phyloP scores from a whole-genome alignment of 1,284 basidiomycete species.

The Trametes pubescens region DNA sequence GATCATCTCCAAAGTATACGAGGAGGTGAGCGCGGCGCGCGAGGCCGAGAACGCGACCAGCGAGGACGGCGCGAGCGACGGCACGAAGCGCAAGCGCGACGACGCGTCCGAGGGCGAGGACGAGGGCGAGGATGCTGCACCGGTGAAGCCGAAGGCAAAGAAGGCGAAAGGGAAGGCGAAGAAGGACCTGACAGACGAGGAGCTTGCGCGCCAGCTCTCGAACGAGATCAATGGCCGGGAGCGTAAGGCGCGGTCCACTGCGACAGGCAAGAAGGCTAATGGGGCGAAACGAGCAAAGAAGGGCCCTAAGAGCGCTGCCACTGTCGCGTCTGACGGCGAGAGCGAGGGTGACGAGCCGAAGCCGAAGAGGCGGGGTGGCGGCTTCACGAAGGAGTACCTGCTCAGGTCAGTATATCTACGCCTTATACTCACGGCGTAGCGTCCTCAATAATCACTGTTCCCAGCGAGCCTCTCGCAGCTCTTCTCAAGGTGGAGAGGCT shows the following conservation, averaged over 20 bases:
- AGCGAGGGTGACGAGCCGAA: conserved; percentile 47
- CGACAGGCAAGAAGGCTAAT: conserved; percentile 49
- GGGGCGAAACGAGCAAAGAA: conserved; percentile 53
- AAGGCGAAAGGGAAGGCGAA: conserved; percentile 49
- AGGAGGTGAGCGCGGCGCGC: conserved; percentile 53
- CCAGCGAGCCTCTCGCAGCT: conserved; percentile 69
- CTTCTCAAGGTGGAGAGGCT: conserved; percentile 67
- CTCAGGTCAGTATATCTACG: conserved; percentile 61
- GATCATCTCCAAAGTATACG: conserved; percentile 68
- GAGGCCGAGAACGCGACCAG: conserved; percentile 29
- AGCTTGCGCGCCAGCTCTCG: conserved; percentile 73
- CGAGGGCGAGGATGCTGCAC: conserved; percentile 44
- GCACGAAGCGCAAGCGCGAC: conserved; percentile 47
- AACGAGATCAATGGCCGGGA: conserved; percentile 75
- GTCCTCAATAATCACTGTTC: background rate
- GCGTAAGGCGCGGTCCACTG: conserved; percentile 49
- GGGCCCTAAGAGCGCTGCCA: conserved; percentile 60
- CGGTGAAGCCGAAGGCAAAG: conserved; percentile 23
- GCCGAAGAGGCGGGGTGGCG: conserved; percentile 55
- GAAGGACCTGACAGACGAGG: conserved; percentile 65
- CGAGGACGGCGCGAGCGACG: conserved; percentile 39
- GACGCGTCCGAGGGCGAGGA: conserved; percentile 39
- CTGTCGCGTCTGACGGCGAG: conserved; percentile 62
- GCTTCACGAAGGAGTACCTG: conserved; percentile 80
- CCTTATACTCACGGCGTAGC: background rate